A percentile compares a stretch with the other conserved stretches of the same genome.
These are phyloP conservation scores for Sordariomycetes sp. DNA, from an alignment of 2,329 filamentous ascomycete genomes.

Conservation along the genomic window DNA sequence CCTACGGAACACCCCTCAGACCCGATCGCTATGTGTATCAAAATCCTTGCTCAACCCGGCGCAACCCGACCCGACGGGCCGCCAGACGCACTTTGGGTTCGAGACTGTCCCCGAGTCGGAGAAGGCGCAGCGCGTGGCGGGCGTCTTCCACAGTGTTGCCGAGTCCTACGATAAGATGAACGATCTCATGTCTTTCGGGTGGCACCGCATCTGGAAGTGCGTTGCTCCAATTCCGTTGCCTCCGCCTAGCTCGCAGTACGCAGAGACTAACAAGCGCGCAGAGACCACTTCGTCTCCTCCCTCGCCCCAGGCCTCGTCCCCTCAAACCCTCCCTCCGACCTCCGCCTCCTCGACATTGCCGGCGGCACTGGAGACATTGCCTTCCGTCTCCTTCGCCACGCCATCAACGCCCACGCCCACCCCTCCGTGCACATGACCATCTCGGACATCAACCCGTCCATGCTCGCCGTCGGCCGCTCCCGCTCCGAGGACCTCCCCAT, in stretches of 20 bases:
- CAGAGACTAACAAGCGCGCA: conserved; percentile 15
- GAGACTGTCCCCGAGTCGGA: conserved; percentile 71
- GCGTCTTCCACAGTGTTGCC: conserved; percentile 91
- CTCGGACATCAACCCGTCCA: conserved; percentile 90
- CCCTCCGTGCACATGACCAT: conserved; percentile 75
- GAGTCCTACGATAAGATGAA: conserved; percentile 97
- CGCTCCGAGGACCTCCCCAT: conserved; percentile 50
- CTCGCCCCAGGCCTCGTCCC: conserved; percentile 68
- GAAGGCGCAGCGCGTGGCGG: conserved; percentile 63
- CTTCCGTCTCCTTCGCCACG: conserved; percentile 88
- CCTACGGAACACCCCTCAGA: conserved; percentile 4
- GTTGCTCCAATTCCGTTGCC: conserved; percentile 13
- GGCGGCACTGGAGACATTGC: conserved; percentile 97
- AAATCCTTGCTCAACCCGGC: conserved; percentile 6
- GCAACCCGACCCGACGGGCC: conserved; percentile 22
- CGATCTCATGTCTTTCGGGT: conserved; percentile 95
- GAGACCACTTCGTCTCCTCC: conserved; percentile 84
- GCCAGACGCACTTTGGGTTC: conserved; percentile 84
- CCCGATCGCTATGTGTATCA: conserved; percentile 7
- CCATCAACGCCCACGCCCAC: conserved; percentile 71
- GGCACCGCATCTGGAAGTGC: conserved; percentile 88
- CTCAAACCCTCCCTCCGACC: conserved; percentile 31
- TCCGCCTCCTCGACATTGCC: conserved; percentile 87
- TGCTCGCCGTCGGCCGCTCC: conserved; percentile 81
- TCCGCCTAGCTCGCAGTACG: neutral